Percentiles rank a stretch among this genome's conserved stretches.
Conservation (phyloP, 805 yeast genomes). For the Saccharomyces eubayanus region DNA sequence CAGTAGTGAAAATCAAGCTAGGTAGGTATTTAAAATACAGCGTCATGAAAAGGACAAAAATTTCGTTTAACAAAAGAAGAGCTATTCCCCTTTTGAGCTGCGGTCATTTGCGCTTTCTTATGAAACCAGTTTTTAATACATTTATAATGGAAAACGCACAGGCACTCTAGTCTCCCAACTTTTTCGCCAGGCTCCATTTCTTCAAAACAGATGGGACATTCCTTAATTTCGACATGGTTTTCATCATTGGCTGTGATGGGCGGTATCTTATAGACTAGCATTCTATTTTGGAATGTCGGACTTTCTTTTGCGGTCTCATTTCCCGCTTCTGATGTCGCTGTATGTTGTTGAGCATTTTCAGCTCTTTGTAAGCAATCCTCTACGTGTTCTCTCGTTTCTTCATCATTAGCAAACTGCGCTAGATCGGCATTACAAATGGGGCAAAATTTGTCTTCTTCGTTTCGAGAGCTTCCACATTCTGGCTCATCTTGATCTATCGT, state of each 20-base stretch:
- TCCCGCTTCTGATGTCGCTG: slow-evolving; percentile 14
- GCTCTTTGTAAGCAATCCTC: slow-evolving; percentile 54
- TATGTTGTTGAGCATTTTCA: slow-evolving; percentile 41
- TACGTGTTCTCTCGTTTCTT: slow-evolving; percentile 55
- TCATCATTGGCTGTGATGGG: slow-evolving; percentile 15
- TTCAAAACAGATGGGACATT: slow-evolving; percentile 92
- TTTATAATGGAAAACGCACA: slow-evolving; percentile 85
- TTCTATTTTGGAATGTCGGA: slow-evolving; percentile 45
- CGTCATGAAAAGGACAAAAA: slow-evolving; percentile 46
- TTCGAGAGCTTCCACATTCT: not conserved
- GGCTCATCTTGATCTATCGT: not conserved
- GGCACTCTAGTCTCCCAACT: slow-evolving; percentile 86
- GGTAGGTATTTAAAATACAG: slow-evolving; percentile 12
- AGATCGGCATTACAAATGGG: slow-evolving; percentile 33
- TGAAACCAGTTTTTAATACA: slow-evolving; percentile 91
- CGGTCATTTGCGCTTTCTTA: slow-evolving; percentile 51
- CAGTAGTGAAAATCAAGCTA: not conserved
- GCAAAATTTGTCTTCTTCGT: slow-evolving; percentile 30
- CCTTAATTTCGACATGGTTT: slow-evolving; percentile 41
- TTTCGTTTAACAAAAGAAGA: slow-evolving; percentile 22
- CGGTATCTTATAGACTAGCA: slow-evolving; percentile 64
- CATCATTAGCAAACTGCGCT: slow-evolving; percentile 9
- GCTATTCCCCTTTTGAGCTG: slow-evolving; percentile 25
- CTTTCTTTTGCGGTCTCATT: slow-evolving; percentile 14
- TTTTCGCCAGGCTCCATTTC: slow-evolving; percentile 78